Conservation (phyloP, 305 asterid species). For the Rubia peregrina region DNA sequence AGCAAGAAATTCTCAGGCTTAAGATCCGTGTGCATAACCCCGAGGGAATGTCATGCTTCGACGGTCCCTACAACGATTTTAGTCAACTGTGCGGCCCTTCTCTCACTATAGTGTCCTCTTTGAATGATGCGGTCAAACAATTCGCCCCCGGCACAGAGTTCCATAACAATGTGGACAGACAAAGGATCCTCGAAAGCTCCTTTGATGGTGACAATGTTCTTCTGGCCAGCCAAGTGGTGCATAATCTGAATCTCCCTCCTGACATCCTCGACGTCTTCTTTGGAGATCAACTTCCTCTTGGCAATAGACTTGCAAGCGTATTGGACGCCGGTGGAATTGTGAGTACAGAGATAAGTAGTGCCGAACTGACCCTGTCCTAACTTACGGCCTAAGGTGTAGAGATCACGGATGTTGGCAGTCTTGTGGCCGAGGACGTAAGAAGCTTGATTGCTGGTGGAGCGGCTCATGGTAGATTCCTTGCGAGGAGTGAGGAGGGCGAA, state of each 20-base stretch:
- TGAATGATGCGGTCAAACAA: conserved; percentile 81
- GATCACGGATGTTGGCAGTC: conserved; percentile 69
- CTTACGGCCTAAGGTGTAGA: conserved; percentile 67
- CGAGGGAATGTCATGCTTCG: conserved; percentile 92
- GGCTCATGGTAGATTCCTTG: conserved; percentile 53
- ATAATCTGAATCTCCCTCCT: conserved; percentile 92
- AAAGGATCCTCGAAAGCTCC: conserved; percentile 85
- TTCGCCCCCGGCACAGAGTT: conserved; percentile 89
- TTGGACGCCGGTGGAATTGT: conserved; percentile 42
- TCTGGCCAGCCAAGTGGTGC: conserved; percentile 91
- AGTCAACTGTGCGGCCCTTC: conserved; percentile 79
- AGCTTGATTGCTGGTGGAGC: conserved; percentile 46
- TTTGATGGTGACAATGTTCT: conserved; percentile 73
- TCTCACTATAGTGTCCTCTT: conserved; percentile 84
- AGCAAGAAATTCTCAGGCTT: conserved; percentile 88
- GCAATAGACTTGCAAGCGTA: conserved; percentile 86
- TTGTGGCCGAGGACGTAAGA: conserved; percentile 64
- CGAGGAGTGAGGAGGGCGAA: conserved; percentile 34
- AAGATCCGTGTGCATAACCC: conserved; percentile 91
- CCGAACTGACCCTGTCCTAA: conserved; percentile 91
- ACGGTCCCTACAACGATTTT: conserved; percentile 83
- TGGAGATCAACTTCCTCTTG: conserved; percentile 76
- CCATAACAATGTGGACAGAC: conserved; percentile 90
- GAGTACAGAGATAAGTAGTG: conserved; percentile 69
- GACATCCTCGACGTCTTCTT: conserved; percentile 85